Evolutionary conservation across 805 yeast species (phyloP).

Genomic region (Millerozyma acaciae): DNA sequence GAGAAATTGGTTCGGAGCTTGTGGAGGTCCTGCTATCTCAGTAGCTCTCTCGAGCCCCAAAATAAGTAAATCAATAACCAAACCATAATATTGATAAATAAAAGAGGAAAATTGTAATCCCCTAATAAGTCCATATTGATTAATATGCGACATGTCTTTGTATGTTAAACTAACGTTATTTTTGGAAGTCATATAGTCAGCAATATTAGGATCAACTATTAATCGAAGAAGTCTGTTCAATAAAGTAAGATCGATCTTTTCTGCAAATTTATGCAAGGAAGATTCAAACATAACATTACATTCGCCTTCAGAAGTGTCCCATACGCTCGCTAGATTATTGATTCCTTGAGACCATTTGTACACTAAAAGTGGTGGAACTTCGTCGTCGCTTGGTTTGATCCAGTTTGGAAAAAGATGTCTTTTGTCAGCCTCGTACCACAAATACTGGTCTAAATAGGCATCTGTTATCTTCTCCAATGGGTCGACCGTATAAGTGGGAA

Average conservation of each 20-base stretch:
- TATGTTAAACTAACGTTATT: constrained; percentile 77
- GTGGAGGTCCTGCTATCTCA: constrained; percentile 78
- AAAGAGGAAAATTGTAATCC: constrained; percentile 92
- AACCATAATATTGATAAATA: constrained; percentile 84
- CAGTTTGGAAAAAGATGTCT: constrained; percentile 88
- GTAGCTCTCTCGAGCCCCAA: constrained; percentile 84
- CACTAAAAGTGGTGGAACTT: constrained; percentile 85
- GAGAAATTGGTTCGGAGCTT: constrained; percentile 70
- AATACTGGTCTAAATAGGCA: constrained; percentile 90
- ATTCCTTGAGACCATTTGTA: constrained; percentile 94
- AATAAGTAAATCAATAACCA: constrained; percentile 74
- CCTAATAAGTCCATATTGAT: constrained; percentile 80
- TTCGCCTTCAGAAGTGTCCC: constrained; percentile 76
- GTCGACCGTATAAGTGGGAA: constrained; percentile 85
- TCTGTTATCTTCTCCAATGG: constrained; percentile 95
- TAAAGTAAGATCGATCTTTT: constrained; percentile 84
- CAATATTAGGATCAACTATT: constrained; percentile 83
- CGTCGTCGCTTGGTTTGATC: constrained; percentile 93
- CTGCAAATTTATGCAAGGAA: constrained; percentile 63
- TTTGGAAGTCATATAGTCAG: constrained; percentile 91
- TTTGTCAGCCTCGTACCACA: constrained; percentile 94
- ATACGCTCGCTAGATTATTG: constrained; percentile 70
- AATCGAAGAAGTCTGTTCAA: constrained; percentile 76
- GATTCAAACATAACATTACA: constrained; percentile 84
- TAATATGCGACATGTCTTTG: constrained; percentile 93